Base-by-base conservation (phyloP, 352 stramenopile species). In the Phytophthora fragariae region DNA sequence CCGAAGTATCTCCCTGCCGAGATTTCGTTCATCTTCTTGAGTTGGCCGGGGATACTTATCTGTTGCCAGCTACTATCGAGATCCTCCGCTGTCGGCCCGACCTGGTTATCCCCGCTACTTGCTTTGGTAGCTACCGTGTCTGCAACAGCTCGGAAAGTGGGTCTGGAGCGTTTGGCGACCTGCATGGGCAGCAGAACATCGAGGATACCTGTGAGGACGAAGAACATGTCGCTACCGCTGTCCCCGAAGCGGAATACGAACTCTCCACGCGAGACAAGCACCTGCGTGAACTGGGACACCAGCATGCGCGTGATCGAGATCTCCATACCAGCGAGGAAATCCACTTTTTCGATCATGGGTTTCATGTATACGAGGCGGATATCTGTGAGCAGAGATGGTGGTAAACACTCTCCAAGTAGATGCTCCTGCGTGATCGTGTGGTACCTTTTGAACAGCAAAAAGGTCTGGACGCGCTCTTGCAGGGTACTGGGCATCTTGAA, bases 351-450 rank as follows among this genome's bases (percentile, higher is more conserved):
- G 19, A 88, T 81, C 79, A 88, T 88, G 0, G 78, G 68, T 21
- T 78, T 72, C 4, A 88, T 37, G 11, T 86, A 68, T 15, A 88
- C 71, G 8, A 86, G 71, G 11, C 81, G 76, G 44, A 86, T 85
- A 33, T 88, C 79, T 2, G 79, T 82, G 10, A 88, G 54, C 14
- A 88, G 41, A 0, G 81, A 85, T 29, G 79, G 81, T 15, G 81
- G 81, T 10, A 86, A 52, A 44, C 78, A 86, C 29, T 62, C 24
- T n/a, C 76, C 73, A 3, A 88, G 73, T 7, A 88, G 21, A 35
- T 84, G 68, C 58, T 88, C 81, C 57, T 88, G 76, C 0, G 80
- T 85, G 62, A 88, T 88, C 0, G 79, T 77, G 68, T 90, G 77
- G 44, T 77, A 80, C 5, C 80, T 70, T 50, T 81, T 71, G 49